Evolutionary conservation across 1,139 yeast genomes (phyloP).

Genomic region (Schwanniomyces etchellsii): DNA sequence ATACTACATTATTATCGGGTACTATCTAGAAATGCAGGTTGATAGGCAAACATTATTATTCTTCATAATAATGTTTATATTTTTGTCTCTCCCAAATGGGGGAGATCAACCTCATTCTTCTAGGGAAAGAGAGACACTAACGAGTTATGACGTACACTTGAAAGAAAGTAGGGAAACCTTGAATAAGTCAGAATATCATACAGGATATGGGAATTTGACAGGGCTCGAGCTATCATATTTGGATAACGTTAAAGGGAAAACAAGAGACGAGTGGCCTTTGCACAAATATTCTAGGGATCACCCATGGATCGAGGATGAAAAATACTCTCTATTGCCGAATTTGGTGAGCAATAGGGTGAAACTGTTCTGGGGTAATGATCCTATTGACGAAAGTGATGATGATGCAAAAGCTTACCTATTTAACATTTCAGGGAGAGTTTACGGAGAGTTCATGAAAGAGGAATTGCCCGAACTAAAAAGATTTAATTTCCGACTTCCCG

Average conservation of each 20-base stretch:
- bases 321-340: slow-evolving; percentile 58
- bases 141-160: slow-evolving; percentile 26
- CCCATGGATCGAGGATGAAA: slow-evolving; percentile 51
- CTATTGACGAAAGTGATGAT: slow-evolving; percentile 9
- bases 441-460: slow-evolving; percentile 28
- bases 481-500: slow-evolving; percentile 25
- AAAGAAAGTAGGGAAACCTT: slow-evolving; percentile 26
- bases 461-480: slow-evolving; percentile 12
- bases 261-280: slow-evolving; percentile 53
- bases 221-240: slow-evolving; percentile 62
- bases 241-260: slow-evolving; percentile 43
- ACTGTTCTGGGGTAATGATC: slow-evolving; percentile 42
- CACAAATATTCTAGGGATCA: slow-evolving; percentile 31
- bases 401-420: slow-evolving; percentile 32
- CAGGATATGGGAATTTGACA: slow-evolving; percentile 68
- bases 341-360: slow-evolving; percentile 42
- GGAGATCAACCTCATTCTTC: slow-evolving; percentile 26
- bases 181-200: slow-evolving; percentile 33
- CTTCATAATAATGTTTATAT: slow-evolving; percentile 32
- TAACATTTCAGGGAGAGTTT: slow-evolving; percentile 46
- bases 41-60: slow-evolving; percentile 35
- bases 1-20: too few relatives aligned
- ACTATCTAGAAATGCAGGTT: slow-evolving; percentile 20
- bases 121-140: slow-evolving; percentile 23
- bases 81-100: slow-evolving; percentile 26